phyloP scores from a whole-genome alignment of 306 rosid genomes.

The Neltuma alba region DNA sequence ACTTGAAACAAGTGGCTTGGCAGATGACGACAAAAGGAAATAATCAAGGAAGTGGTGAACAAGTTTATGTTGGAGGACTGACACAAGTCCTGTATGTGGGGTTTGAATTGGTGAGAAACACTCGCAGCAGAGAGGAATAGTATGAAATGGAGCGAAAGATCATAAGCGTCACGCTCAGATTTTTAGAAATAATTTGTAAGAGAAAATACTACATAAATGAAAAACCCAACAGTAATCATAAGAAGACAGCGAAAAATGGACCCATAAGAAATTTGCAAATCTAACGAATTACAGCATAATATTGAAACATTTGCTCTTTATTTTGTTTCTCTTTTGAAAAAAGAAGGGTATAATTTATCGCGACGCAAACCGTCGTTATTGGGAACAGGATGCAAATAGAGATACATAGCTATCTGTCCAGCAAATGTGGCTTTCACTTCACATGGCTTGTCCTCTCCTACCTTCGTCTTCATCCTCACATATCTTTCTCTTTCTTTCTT shows the following conservation, averaged over 20 bases:
- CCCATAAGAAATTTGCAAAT: conserved; percentile 23
- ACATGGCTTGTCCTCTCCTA: conserved; percentile 15
- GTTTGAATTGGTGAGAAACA: not conserved
- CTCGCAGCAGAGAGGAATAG: not conserved
- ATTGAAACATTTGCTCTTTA: not conserved
- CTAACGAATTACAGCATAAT: not conserved
- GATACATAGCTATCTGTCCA: conserved; percentile 9
- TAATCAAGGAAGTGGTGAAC: not conserved
- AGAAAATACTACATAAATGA: no score
- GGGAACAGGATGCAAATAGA: conserved; percentile 14
- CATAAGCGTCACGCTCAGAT: no score
- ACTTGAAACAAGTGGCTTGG: no score
- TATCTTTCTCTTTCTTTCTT: not conserved
- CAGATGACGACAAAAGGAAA: no score
- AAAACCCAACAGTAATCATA: not conserved
- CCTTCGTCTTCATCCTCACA: not conserved
- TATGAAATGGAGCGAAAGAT: not conserved
- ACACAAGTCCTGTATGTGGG: not conserved
- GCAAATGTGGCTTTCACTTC: conserved; percentile 8
- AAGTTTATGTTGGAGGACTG: not conserved
- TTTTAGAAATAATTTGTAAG: no score
- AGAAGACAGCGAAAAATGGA: conserved; percentile 20
- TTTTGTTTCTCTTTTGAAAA: not conserved
- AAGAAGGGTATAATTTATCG: not conserved
- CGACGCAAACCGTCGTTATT: not conserved